Base-by-base conservation (phyloP, 768 basidiomycete species). In the Lyophyllum atratum region DNA sequence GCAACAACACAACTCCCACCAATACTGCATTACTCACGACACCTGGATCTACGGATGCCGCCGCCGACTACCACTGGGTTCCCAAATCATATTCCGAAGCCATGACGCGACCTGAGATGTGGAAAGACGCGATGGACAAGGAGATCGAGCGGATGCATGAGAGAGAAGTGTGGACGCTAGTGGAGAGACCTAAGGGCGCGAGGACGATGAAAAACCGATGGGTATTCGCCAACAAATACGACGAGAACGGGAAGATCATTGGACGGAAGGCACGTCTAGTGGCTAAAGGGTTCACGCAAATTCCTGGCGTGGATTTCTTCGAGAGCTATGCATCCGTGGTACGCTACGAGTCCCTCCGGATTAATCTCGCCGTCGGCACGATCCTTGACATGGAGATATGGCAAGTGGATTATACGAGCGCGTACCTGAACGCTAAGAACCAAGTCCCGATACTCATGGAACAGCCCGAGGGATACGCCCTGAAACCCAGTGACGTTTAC, bases 231-330 rank as follows among this genome's bases (percentile, higher is more conserved):
- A 54, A 59, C 19, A 78, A 78, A 58, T 56, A 60, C 24, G 65
- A 76, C 46, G 59, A 55, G 6, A 37, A 62, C 7, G 73, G 75
- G 5, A 60, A 61, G 0, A 48, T 74, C 34, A 50, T 54, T 0
- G 54, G 64, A 3, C 59, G 69, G 55, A 78, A 78, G 60, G 65
- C 62, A 0, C 50, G 61, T 0, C 29, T 66, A 8, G 62, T 68
- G 0, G 63, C 62, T 17, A 61, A 66, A 50, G 65, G 66, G 0
- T 77, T 67, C 63, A 57, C 64, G 0, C 77, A 78, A 58, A 58
- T 67, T 5, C 64, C 62, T 2, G 74, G 77, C 1, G 46, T 74
- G 8, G 72, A 76, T 53, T 76, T 58, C 55, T 22, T 58, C 50
- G 50, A 64, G 21, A 64, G 59, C 0, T 67, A 64, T 21, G 56